Base-by-base conservation (phyloP, 2,329 filamentous ascomycete species). In the Magnaporthiopsis rhizophila region DNA sequence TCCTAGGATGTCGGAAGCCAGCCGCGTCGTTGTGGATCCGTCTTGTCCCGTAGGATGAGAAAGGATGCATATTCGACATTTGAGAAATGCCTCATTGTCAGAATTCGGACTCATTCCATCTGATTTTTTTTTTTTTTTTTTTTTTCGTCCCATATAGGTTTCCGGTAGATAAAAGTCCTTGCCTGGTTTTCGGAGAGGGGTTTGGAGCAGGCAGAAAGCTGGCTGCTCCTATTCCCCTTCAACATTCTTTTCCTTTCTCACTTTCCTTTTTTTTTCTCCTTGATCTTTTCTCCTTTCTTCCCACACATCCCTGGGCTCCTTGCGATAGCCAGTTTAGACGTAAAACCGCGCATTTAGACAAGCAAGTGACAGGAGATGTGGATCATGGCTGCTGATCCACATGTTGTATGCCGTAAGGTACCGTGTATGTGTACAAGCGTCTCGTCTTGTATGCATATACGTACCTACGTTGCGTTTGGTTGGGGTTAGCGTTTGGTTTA, bases 1-100 rank as follows among this genome's bases (percentile, higher is more conserved):
- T 87, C 80, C 38, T 62, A 50, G 45, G 45, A 50, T 50, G 21
- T 50, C 45, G 18, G 45, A 50, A 50, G 21, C 45, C 45, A 50
- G 45, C 13, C 1, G 1, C 21, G 45, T 50, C 21, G 45, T n/a
- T 50, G 45, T 50, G 45, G 45, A 21, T 50, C 45, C 45, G 13
- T 50, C 45, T n/a, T 18, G 45, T 50, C 45, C 21, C 2, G 21
- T 50, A 5, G 45, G 45, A 50, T n/a, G 45, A 50, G 45, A 38
- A 38, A n/a, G 45, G 45, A 50, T 50, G 21, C 45, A 50, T 50
- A 21, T 9, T 9, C 45, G 45, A 50, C 45, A n/a, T n/a, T n/a
- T 50, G 45, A n/a, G 45, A 50, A 50, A n/a, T 50, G 45, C 6
- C 18, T 50, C 45, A 50, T 21, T n/a, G 45, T 50, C 45, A 13